Conservation (phyloP, 202 grass and related monocot species). For the Bolboschoenoplectus hybrid region DNA sequence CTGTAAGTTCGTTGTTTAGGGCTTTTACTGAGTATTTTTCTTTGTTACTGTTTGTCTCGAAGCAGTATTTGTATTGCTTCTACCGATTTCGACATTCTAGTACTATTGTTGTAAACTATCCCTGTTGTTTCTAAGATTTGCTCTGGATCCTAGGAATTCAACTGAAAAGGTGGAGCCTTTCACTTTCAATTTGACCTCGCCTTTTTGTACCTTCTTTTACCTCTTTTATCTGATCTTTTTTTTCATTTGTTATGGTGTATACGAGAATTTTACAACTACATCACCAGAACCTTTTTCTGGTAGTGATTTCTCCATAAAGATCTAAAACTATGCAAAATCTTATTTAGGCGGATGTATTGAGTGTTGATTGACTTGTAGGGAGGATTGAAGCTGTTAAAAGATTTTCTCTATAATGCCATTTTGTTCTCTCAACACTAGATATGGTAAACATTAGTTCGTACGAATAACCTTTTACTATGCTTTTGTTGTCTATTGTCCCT, state of each 20-base stretch:
- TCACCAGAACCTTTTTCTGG: not conserved
- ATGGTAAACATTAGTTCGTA: not conserved
- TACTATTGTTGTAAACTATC: no score
- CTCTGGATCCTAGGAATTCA: slow-evolving; percentile 7
- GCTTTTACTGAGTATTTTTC: no score
- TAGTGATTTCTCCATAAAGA: not conserved
- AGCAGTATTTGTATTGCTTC: no score
- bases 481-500: not conserved
- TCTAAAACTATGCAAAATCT: not conserved
- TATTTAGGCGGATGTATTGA: not conserved
- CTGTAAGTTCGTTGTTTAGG: no score
- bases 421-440: not conserved
- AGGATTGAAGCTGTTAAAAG: not conserved
- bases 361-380: not conserved
- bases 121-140: not conserved
- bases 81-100: no score
- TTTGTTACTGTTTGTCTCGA: no score
- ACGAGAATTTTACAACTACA: not conserved
- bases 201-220: not conserved
- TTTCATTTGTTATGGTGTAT: not conserved
- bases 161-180: not conserved
- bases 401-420: not conserved
- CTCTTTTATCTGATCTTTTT: not conserved
- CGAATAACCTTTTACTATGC: not conserved
- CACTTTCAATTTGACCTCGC: not conserved